Evolutionary conservation across 2,329 filamentous ascomycete genomes (phyloP).

Genomic region (Coniochaeta ligniaria): DNA sequence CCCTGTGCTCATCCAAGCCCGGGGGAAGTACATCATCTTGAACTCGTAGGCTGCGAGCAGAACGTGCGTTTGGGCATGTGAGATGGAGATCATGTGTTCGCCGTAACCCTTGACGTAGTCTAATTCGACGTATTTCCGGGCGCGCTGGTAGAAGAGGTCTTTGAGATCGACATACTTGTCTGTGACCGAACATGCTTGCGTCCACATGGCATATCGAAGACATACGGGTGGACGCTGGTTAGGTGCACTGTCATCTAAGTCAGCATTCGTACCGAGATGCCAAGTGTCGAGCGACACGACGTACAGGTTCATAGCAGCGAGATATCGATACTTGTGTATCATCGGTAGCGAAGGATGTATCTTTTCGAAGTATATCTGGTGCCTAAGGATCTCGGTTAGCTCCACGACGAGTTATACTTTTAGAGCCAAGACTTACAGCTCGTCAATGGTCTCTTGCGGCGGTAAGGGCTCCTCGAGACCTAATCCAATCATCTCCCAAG

Average conservation of each 20-base stretch:
- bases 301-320: slow-evolving; percentile 79
- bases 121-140: slow-evolving; percentile 82
- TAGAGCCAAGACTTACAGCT: slow-evolving; percentile 51
- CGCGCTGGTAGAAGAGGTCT: slow-evolving; percentile 82
- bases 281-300: slow-evolving; percentile 14
- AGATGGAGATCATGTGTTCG: slow-evolving; percentile 78
- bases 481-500: slow-evolving; percentile 69
- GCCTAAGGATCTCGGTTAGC: slow-evolving; percentile 35
- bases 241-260: slow-evolving; percentile 48
- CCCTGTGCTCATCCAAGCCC: slow-evolving; percentile 90
- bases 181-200: slow-evolving; percentile 75
- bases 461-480: slow-evolving; percentile 54
- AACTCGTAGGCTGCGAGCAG: slow-evolving; percentile 83
- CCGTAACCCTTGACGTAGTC: slow-evolving; percentile 92
- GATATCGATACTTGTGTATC: slow-evolving; percentile 81
- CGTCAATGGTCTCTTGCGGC: slow-evolving; percentile 62
- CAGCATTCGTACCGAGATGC: not conserved
- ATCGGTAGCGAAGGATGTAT: slow-evolving; percentile 80
- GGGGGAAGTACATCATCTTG: slow-evolving; percentile 94
- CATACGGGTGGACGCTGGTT: slow-evolving; percentile 80
- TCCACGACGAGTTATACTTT: not conserved
- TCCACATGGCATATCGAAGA: slow-evolving; percentile 93
- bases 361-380: slow-evolving; percentile 85
- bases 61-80: slow-evolving; percentile 79
- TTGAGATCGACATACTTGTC: slow-evolving; percentile 77